Base-by-base conservation (phyloP, 331 rosid species). In the Spiraea crenata region DNA sequence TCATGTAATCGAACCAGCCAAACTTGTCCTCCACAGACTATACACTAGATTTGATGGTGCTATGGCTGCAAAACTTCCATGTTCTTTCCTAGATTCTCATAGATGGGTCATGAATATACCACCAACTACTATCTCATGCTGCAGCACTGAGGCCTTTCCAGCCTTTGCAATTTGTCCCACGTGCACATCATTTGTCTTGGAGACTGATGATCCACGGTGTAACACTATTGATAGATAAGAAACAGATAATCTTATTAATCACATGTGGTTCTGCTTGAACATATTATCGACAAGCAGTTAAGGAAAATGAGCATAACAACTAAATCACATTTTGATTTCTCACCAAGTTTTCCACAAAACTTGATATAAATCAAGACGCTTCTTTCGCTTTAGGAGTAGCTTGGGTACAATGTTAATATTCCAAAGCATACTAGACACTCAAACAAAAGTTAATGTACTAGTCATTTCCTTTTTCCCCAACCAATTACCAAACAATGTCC, bases 131-230 rank as follows among this genome's bases (percentile, higher is more conserved):
- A 81, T 89, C 96, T 92, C 96, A 84, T 83, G 72, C 84, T 82
- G 90, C 98, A 89, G 79, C 98, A 92, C 64, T 70, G 85, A 15
- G 96, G 90, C 45, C 48, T 65, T 76, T 75, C 80, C 7, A 65
- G 79, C 61, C 1, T 67, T 69, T 80, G 82, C 78, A 87, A 73
- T 79, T 84, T 89, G 45, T 82, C 80, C 98, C 98, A 92, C 76
- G 89, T 48, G 84, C 98, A 92, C 19, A 73, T 68, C 90, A 92
- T 84, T 78, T 92, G 98, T 81, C 96, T 83, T 3, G 98, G 98
- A 8, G 96, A 89, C 84, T 92, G 98, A 76, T 92, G 89, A 84
- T 92, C 96, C 6, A 96, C 95, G 31, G 95, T 89, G 52, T 61
- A 25, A 25, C 31, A 25, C 31, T 25, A 25, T 25, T 25, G 31